Percentiles rank a stretch among this genome's conserved stretches.
These are phyloP conservation scores for Breynia disticha DNA, from an alignment of 441 rosid genomes.

Conservation along the genomic window DNA sequence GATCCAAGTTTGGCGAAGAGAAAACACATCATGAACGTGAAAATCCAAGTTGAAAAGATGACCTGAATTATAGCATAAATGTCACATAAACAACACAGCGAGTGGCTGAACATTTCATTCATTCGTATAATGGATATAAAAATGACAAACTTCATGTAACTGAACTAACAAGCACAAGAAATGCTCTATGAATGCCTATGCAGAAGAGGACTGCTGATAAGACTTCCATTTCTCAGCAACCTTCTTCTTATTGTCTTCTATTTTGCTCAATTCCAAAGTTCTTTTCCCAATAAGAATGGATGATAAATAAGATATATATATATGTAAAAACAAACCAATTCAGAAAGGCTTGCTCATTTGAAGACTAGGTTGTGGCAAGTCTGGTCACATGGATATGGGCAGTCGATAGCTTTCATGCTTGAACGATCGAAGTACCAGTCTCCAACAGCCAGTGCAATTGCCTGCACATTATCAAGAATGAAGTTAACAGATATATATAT, in stretches of 20 bases:
- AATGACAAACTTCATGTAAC: background rate
- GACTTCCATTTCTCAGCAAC: slow-evolving; percentile 21
- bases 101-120: background rate
- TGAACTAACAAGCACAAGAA: slow-evolving; percentile 10
- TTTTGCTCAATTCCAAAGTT: slow-evolving; percentile 14
- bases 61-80: no score
- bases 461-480: slow-evolving; percentile 33
- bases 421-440: slow-evolving; percentile 91
- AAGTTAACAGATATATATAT: no score
- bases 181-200: slow-evolving; percentile 4
- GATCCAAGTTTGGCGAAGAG: no score
- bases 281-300: slow-evolving; percentile 11
- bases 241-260: slow-evolving; percentile 20
- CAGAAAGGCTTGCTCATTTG: slow-evolving; percentile 19
- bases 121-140: background rate
- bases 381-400: slow-evolving; percentile 81
- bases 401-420: slow-evolving; percentile 54
- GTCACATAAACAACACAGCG: background rate
- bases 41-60: no score
- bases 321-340: background rate
- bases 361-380: slow-evolving; percentile 90
- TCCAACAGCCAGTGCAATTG: slow-evolving; percentile 90
- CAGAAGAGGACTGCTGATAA: slow-evolving; percentile 10
- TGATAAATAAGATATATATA: slow-evolving; percentile 2
- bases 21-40: no score